Percentiles rank a stretch among this genome's conserved stretches.
Evolutionary conservation across 305 asterid genomes (phyloP).

Genomic region (Coffea humblotiana): DNA sequence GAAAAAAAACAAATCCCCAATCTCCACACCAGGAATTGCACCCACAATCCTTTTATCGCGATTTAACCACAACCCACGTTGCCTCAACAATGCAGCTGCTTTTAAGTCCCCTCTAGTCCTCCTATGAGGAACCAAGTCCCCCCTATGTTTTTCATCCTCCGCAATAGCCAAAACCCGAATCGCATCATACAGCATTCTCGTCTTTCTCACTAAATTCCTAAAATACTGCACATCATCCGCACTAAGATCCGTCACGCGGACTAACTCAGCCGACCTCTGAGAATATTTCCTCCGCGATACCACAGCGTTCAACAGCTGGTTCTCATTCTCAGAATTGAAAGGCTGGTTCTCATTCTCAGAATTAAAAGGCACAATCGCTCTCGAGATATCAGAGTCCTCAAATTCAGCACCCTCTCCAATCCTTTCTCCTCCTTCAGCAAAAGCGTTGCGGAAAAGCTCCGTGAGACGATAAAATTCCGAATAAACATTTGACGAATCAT

Average conservation of each 20-base stretch:
- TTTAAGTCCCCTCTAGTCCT: slow-evolving; percentile 60
- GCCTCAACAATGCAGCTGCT: slow-evolving; percentile 66
- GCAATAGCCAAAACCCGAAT: slow-evolving; percentile 48
- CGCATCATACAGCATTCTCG: slow-evolving; percentile 73
- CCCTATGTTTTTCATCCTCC: slow-evolving; percentile 47
- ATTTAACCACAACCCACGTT: slow-evolving; percentile 66
- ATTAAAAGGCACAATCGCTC: slow-evolving; percentile 49
- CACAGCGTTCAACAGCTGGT: slow-evolving; percentile 37
- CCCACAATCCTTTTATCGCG: slow-evolving; percentile 88
- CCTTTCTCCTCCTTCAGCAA: slow-evolving; percentile 23
- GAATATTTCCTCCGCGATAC: slow-evolving; percentile 34
- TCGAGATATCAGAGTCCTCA: slow-evolving; percentile 37
- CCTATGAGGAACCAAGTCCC: slow-evolving; percentile 21
- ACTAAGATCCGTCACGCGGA: slow-evolving; percentile 60
- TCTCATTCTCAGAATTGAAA: slow-evolving; percentile 22
- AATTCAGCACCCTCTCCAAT: slow-evolving; percentile 12
- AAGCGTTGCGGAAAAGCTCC: slow-evolving; percentile 39
- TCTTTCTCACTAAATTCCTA: slow-evolving; percentile 46
- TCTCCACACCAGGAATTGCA: slow-evolving; percentile 60
- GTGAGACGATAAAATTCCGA: slow-evolving; percentile 52
- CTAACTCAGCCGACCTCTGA: slow-evolving; percentile 68
- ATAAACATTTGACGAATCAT: slow-evolving; percentile 24
- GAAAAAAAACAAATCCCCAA: slow-evolving; percentile 81
- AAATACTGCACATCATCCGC: slow-evolving; percentile 51
- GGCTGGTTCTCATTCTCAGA: slow-evolving; percentile 30